Evolutionary conservation across 257 asterid species (phyloP).

Genomic region (Solanum chilense): DNA sequence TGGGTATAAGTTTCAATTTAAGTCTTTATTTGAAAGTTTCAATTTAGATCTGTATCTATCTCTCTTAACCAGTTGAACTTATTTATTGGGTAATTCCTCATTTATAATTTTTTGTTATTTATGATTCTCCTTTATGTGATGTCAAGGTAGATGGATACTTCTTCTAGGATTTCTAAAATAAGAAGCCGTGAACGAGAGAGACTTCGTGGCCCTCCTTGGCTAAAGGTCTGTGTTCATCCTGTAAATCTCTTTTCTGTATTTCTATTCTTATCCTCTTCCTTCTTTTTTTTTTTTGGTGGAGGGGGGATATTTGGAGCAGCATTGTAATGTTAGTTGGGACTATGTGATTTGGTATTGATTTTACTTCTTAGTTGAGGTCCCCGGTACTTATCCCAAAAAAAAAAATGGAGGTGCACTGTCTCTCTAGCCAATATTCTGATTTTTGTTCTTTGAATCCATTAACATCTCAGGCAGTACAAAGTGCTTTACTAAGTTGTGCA

Average conservation of each 20-base stretch:
- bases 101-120: not conserved
- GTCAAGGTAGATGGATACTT: slow-evolving; percentile 97
- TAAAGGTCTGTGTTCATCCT: slow-evolving; percentile 46
- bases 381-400: not conserved
- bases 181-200: slow-evolving; percentile 94
- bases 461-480: slow-evolving; percentile 63
- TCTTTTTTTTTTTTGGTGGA: not conserved
- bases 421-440: not conserved
- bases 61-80: not conserved
- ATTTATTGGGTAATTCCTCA: not conserved
- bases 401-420: not conserved
- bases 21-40: not conserved
- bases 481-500: slow-evolving; percentile 63
- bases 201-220: slow-evolving; percentile 97
- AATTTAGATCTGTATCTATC: not conserved
- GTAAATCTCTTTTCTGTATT: not conserved
- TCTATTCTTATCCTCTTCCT: not conserved
- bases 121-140: slow-evolving; percentile 25
- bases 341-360: not conserved
- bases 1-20: not conserved
- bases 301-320: not conserved
- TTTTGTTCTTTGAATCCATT: slow-evolving; percentile 1
- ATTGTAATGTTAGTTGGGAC: not conserved
- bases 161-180: slow-evolving; percentile 84
- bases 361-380: not conserved